Evolutionary conservation across 2,329 filamentous ascomycete species (phyloP).

Genomic region (Beauveria medogensis): DNA sequence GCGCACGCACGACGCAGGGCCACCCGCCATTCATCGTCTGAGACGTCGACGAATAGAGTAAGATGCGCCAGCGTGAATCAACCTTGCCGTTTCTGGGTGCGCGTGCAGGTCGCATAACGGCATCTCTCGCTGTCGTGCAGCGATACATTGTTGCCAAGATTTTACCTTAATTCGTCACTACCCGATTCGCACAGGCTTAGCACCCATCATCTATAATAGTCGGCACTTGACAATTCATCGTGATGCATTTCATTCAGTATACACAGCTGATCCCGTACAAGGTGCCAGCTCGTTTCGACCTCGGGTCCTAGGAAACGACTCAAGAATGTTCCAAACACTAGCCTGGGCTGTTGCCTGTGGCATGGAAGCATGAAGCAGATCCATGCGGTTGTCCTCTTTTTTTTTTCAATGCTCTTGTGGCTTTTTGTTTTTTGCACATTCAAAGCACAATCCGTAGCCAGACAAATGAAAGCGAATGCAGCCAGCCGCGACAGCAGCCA

Average conservation of each 20-base stretch:
- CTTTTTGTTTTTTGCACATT: background rate
- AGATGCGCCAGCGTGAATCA: constrained; percentile 3
- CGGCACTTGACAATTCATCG: background rate
- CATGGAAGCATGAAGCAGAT: background rate
- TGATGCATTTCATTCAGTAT: constrained; percentile 11
- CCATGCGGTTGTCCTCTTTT: background rate
- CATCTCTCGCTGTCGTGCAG: background rate
- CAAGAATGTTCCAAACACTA: background rate
- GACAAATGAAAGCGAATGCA: constrained; percentile 4
- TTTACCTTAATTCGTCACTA: background rate
- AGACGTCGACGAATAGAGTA: constrained; percentile 11
- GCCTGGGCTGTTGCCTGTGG: background rate
- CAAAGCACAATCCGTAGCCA: constrained; percentile 1
- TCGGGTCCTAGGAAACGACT: background rate
- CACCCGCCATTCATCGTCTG: constrained; percentile 10
- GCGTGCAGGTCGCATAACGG: background rate
- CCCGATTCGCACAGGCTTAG: background rate
- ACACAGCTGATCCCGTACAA: constrained; percentile 2
- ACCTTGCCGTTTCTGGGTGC: constrained; percentile 11
- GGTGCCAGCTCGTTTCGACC: background rate
- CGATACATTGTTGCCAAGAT: constrained; percentile 2
- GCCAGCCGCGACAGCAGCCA: background rate
- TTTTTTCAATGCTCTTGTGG: background rate
- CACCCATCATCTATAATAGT: background rate
- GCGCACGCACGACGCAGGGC: constrained; percentile 3